These are phyloP conservation scores for Candida nemodendra DNA, from an alignment of 805 yeast species.

Conservation along the genomic window DNA sequence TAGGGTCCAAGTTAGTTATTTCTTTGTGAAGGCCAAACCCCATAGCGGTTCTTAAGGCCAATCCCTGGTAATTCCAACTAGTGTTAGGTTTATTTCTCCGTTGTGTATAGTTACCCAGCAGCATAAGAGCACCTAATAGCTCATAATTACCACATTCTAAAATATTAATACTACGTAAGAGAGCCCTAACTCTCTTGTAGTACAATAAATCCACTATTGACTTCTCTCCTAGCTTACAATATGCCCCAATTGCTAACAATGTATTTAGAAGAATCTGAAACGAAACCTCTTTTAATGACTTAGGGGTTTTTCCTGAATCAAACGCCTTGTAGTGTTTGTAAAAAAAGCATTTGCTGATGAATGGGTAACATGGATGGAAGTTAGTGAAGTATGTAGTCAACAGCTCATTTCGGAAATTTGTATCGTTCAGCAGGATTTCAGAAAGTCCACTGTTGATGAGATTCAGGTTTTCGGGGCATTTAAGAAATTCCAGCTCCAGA, in stretches of 20 bases:
- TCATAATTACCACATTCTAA: constrained; percentile 52
- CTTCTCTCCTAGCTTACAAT: constrained; percentile 51
- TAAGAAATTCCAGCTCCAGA: constrained; percentile 4
- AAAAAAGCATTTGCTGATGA: constrained; percentile 48
- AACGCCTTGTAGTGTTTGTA: constrained; percentile 39
- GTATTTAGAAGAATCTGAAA: constrained; percentile 51
- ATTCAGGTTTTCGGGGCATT: constrained; percentile 7
- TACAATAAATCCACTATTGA: constrained; percentile 47
- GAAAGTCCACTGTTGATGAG: constrained; percentile 6
- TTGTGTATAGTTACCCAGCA: constrained; percentile 53
- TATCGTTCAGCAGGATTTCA: constrained; percentile 7
- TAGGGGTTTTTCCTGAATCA: constrained; percentile 18
- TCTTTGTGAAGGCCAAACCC: constrained; percentile 55
- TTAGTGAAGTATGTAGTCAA: constrained; percentile 48
- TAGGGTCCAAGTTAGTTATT: constrained; percentile 28
- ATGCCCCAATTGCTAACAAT: constrained; percentile 57
- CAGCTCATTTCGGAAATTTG: constrained; percentile 5
- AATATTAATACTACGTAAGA: constrained; percentile 38
- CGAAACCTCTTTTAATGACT: constrained; percentile 38
- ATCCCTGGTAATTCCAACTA: constrained; percentile 57
- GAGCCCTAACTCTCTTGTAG: constrained; percentile 45
- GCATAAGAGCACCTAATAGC: constrained; percentile 44
- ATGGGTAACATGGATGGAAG: constrained; percentile 55
- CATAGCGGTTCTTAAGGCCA: constrained; percentile 56
- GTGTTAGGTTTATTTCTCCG: constrained; percentile 57